Percentiles rank a stretch among this genome's conserved stretches.
Conservation (phyloP, 306 rosid genomes). For the Rosa rugosa region DNA sequence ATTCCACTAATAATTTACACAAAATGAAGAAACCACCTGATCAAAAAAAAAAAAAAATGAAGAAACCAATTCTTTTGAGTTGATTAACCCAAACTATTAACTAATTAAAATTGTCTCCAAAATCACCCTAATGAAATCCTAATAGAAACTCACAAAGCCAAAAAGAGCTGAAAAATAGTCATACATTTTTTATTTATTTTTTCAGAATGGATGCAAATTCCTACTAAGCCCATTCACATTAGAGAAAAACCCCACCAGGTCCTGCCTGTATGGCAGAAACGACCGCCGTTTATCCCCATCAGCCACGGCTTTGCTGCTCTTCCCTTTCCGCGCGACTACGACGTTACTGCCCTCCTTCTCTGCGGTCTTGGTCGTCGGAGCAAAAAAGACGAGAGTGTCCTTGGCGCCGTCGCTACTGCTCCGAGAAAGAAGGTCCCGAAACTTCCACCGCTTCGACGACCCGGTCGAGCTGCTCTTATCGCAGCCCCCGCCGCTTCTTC, state of each 20-base stretch:
- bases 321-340: slow-evolving; percentile 10
- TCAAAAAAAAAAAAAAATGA: no score
- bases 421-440: slow-evolving; percentile 51
- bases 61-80: not conserved
- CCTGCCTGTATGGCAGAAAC: slow-evolving; percentile 46
- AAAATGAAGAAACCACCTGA: not conserved
- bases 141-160: not conserved
- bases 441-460: slow-evolving; percentile 71
- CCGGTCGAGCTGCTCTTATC: slow-evolving; percentile 58
- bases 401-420: slow-evolving; percentile 51
- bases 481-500: not conserved
- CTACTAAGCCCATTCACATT: slow-evolving; percentile 50
- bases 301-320: slow-evolving; percentile 10
- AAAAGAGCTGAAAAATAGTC: not conserved
- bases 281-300: slow-evolving; percentile 41
- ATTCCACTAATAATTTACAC: not conserved
- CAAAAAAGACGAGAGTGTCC: slow-evolving; percentile 28
- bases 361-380: not conserved
- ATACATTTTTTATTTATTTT: not conserved
- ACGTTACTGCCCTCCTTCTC: slow-evolving; percentile 7
- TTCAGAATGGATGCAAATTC: slow-evolving; percentile 54
- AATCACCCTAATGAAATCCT: not conserved
- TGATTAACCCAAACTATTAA: not conserved
- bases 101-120: not conserved
- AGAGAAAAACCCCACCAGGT: slow-evolving; percentile 49